These are phyloP conservation scores for Coccomyxa sp. DNA, from an alignment of 139 green algal genomes.

Conservation along the genomic window DNA sequence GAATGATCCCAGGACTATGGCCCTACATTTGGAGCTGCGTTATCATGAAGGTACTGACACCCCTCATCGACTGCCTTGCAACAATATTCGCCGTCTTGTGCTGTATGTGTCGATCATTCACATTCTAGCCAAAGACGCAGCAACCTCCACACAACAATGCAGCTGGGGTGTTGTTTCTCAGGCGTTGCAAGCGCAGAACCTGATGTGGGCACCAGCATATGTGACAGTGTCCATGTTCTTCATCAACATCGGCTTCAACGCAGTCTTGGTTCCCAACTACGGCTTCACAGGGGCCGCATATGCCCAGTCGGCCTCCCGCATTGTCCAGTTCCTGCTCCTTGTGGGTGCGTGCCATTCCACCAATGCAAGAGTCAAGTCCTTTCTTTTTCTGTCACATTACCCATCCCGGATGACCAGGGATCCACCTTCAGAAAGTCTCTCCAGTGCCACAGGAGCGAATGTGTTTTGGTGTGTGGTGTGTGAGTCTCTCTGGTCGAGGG, in stretches of 20 bases:
- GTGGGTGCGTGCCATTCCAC: background rate
- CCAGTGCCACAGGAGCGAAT: no score
- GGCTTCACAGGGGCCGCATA: conserved; percentile 18
- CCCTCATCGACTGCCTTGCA: background rate
- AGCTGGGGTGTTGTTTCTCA: background rate
- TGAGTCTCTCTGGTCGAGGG: no score
- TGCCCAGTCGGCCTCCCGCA: conserved; percentile 14
- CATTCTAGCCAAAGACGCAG: no score
- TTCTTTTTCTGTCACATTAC: no score
- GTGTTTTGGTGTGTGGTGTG: no score
- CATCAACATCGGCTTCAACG: conserved; percentile 15
- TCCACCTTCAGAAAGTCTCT: no score
- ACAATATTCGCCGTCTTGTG: background rate
- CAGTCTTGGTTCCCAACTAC: conserved; percentile 7
- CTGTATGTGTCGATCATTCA: no score
- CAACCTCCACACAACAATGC: no score
- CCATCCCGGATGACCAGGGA: no score
- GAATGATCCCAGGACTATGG: conserved; percentile 19
- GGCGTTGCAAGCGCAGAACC: conserved; percentile 25
- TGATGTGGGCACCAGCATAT: conserved; percentile 21
- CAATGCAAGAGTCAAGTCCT: background rate
- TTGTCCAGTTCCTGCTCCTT: conserved; percentile 10
- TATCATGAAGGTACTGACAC: conserved; percentile 16
- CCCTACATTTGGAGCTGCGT: conserved; percentile 18
- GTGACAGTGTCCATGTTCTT: conserved; percentile 7